phyloP scores from a whole-genome alignment of 1,284 basidiomycete genomes.

The Hemileia vastatrix region DNA sequence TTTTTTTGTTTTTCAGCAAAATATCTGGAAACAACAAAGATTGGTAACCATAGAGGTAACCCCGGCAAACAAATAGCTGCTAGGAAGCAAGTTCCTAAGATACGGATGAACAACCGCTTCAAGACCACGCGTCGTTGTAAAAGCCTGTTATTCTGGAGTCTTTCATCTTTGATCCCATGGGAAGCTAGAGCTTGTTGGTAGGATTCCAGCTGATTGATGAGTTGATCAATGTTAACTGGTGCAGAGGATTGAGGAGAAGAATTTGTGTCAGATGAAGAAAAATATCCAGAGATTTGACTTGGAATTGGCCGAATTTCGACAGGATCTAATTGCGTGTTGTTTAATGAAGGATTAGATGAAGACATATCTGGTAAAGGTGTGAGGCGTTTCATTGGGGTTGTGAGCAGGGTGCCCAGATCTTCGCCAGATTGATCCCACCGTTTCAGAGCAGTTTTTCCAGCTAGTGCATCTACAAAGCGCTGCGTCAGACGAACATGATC shows the following conservation, averaged over 20 bases:
- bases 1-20: conserved; percentile 47
- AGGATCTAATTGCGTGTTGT: too few species aligned
- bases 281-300: conserved; percentile 51
- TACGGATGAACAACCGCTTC: conserved; percentile 56
- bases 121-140: conserved; percentile 54
- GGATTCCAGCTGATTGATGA: conserved; percentile 63
- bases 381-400: too few species aligned
- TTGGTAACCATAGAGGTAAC: conserved; percentile 64
- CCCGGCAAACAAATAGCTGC: conserved; percentile 66
- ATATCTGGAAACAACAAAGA: conserved; percentile 59
- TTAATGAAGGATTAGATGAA: too few species aligned
- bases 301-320: too few species aligned
- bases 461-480: conserved; percentile 61
- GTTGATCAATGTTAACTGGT: conserved; percentile 35
- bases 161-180: conserved; percentile 14
- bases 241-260: not conserved
- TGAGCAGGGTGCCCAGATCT: too few species aligned
- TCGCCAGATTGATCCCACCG: too few species aligned
- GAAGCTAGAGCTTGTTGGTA: conserved; percentile 40
- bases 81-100: conserved; percentile 58
- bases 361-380: too few species aligned
- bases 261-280: conserved; percentile 51
- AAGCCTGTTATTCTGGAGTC: conserved; percentile 27
- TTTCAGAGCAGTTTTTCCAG: conserved; percentile 17
- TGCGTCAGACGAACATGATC: conserved; percentile 31